These are phyloP conservation scores for Digitaria exilis DNA, from an alignment of 202 grass and related monocot species.

Conservation along the genomic window DNA sequence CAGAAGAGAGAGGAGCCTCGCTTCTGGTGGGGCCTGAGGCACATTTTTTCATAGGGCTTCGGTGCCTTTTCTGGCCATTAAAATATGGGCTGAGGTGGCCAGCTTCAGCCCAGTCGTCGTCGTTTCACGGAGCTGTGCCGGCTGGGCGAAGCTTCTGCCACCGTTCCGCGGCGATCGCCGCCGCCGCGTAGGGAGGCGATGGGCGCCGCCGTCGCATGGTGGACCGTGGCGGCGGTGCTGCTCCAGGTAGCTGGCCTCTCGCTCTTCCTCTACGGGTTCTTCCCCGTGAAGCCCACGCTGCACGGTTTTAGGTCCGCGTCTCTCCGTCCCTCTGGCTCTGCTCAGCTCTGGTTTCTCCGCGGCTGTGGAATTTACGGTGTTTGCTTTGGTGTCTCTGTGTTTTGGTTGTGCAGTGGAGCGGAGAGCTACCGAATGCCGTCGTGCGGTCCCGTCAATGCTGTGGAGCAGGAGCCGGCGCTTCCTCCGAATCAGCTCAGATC, in stretches of 20 bases:
- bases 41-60: no score
- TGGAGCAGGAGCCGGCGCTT: constrained; percentile 32
- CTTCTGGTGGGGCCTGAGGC: constrained; percentile 9
- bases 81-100: neutral
- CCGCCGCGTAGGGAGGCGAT: constrained; percentile 40
- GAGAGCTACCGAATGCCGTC: constrained; percentile 81
- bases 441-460: constrained; percentile 40
- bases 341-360: neutral
- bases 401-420: constrained; percentile 54
- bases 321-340: neutral
- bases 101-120: neutral
- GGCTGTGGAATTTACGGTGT: neutral
- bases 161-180: constrained; percentile 44
- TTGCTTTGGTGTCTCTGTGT: neutral
- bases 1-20: neutral
- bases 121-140: neutral
- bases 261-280: constrained; percentile 81
- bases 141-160: no score
- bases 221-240: constrained; percentile 51
- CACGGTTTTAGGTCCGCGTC: constrained; percentile 68
- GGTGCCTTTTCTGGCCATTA: neutral
- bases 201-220: constrained; percentile 45
- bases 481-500: constrained; percentile 66
- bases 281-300: constrained; percentile 89
- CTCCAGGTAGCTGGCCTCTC: constrained; percentile 80